Percentiles rank a stretch among this genome's conserved stretches.
Conservation (phyloP, 768 basidiomycete species). For the Mycena floridula region DNA sequence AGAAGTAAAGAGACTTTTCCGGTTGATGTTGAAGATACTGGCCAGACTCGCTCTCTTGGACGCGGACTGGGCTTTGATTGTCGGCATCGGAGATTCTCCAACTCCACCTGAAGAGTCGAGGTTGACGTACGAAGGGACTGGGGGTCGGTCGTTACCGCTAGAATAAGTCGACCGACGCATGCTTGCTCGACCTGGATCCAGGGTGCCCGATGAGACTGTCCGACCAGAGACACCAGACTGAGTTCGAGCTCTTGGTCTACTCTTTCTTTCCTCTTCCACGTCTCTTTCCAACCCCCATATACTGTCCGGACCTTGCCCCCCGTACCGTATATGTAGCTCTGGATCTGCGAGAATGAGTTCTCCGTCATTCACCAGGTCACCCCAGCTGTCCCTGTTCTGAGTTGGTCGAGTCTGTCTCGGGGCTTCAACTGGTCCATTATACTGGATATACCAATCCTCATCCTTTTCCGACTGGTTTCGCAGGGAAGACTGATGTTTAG, state of each 20-base stretch:
- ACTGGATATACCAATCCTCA: conserved; percentile 59
- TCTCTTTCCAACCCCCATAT: background rate
- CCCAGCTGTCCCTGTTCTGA: conserved; percentile 36
- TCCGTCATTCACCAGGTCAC: conserved; percentile 25
- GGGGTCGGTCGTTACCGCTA: conserved; percentile 17
- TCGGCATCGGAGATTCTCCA: conserved; percentile 56
- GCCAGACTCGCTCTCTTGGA: conserved; percentile 43
- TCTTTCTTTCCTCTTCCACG: conserved; percentile 12
- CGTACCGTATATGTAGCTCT: no score
- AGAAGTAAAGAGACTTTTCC: conserved; percentile 17
- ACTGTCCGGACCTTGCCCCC: no score
- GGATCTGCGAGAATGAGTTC: conserved; percentile 13
- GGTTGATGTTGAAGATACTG: conserved; percentile 45
- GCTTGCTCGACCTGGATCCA: conserved; percentile 26
- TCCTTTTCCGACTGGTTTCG: no score
- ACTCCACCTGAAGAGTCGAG: conserved; percentile 51
- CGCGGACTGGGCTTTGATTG: conserved; percentile 16
- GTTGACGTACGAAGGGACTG: conserved; percentile 36
- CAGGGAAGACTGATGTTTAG: no score
- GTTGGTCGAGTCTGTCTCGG: conserved; percentile 19
- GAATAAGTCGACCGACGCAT: conserved; percentile 24
- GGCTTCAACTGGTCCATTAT: conserved; percentile 58
- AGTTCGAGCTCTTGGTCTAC: conserved; percentile 25
- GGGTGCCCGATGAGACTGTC: conserved; percentile 30
- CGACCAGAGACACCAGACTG: conserved; percentile 37